Conservation (phyloP, 2,329 filamentous ascomycete genomes). For the Hypoxylon sp. region DNA sequence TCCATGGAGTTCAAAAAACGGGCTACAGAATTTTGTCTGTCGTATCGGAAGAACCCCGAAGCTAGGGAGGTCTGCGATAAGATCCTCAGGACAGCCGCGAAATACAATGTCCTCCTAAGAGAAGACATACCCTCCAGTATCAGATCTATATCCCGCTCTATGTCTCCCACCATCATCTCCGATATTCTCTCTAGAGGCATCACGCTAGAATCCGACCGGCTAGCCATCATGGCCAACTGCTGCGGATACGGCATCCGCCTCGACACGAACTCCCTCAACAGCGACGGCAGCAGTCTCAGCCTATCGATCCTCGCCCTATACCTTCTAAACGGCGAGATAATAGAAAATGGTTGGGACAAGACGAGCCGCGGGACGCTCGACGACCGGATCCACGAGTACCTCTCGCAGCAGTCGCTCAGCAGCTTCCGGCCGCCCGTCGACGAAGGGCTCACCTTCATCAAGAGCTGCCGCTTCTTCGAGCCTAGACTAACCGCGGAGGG, state of each 20-base stretch:
- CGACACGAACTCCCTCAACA: conserved; percentile 41
- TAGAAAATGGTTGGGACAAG: conserved; percentile 44
- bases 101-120: conserved; percentile 48
- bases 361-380: conserved; percentile 34
- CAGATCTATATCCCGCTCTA: conserved; percentile 44
- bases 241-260: conserved; percentile 47
- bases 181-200: conserved; percentile 46
- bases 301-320: conserved; percentile 46
- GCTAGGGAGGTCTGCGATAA: conserved; percentile 41
- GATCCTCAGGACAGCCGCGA: conserved; percentile 44
- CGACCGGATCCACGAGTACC: conserved; percentile 43
- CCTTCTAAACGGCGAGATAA: conserved; percentile 49
- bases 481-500: conserved; percentile 42
- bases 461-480: conserved; percentile 46
- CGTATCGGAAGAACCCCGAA: conserved; percentile 39
- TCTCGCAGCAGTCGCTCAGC: conserved; percentile 45
- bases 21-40: conserved; percentile 47
- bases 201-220: conserved; percentile 45
- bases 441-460: conserved; percentile 48
- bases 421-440: conserved; percentile 46
- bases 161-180: conserved; percentile 47
- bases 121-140: conserved; percentile 30
- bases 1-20: conserved; percentile 44
- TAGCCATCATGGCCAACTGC: conserved; percentile 49
- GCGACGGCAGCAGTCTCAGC: conserved; percentile 42